phyloP scores from a whole-genome alignment of 1,284 basidiomycete species.

The Fomitopsis schrenkii region DNA sequence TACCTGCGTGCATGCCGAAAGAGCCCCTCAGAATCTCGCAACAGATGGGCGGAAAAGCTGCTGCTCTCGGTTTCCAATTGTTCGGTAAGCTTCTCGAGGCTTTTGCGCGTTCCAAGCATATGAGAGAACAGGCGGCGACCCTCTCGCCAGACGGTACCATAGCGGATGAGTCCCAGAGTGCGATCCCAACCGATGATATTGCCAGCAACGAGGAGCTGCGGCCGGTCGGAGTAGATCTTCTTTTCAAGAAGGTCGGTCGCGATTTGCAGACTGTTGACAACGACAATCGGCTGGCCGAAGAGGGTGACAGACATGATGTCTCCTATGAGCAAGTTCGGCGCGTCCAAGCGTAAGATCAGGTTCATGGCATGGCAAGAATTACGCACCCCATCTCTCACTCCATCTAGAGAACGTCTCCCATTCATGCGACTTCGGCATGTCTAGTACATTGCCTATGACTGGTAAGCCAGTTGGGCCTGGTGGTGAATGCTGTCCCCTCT shows the following conservation, averaged over 20 bases:
- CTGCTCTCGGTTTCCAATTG: too few species aligned
- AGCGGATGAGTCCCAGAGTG: conserved; percentile 54
- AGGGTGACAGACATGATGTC: conserved; percentile 34
- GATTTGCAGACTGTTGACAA: conserved; percentile 50
- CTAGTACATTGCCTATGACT: conserved; percentile 28
- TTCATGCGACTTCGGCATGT: conserved; percentile 24
- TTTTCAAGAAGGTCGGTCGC: conserved; percentile 64
- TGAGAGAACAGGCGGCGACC: conserved; percentile 40
- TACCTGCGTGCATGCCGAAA: background rate
- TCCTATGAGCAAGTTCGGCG: conserved; percentile 9
- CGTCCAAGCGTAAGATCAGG: too few species aligned
- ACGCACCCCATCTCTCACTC: conserved; percentile 23
- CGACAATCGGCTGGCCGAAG: conserved; percentile 55
- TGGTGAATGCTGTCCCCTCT: conserved; percentile 11
- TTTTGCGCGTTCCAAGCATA: too few species aligned
- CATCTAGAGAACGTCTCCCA: conserved; percentile 27
- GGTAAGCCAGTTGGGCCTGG: conserved; percentile 29
- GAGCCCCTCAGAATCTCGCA: too few species aligned
- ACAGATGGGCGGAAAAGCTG: too few species aligned
- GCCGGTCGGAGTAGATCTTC: conserved; percentile 67
- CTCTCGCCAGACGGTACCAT: conserved; percentile 57
- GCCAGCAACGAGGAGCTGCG: conserved; percentile 32
- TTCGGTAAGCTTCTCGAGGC: too few species aligned
- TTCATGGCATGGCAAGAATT: background rate
- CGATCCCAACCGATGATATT: conserved; percentile 67